A percentile compares a stretch with the other conserved stretches of the same genome.
Evolutionary conservation across 179 eudicot genomes (phyloP).

Genomic region (Pouteria campechiana): DNA sequence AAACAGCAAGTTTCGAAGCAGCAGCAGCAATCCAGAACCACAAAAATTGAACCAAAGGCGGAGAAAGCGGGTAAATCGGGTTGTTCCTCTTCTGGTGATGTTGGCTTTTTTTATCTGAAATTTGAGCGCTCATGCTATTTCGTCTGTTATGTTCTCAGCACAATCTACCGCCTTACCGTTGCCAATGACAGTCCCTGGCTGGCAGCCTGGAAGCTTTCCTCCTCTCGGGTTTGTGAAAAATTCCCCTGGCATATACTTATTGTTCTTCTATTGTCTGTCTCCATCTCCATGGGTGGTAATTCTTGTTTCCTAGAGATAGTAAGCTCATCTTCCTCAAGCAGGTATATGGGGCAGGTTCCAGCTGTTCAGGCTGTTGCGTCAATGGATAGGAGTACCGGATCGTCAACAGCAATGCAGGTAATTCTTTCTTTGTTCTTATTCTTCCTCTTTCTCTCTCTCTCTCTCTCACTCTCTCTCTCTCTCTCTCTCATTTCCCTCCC

Average conservation of each 20-base stretch:
- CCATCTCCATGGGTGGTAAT: neutral
- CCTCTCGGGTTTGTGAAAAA: conserved; percentile 76
- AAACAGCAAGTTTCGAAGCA: conserved; percentile 25
- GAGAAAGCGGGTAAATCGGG: conserved; percentile 47
- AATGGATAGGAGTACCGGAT: conserved; percentile 64
- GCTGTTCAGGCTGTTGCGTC: conserved; percentile 95
- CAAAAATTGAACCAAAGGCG: conserved; percentile 18
- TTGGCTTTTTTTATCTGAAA: neutral
- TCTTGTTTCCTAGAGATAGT: neutral
- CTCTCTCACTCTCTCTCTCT: neutral
- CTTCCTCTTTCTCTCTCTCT: neutral
- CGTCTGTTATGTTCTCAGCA: conserved; percentile 19
- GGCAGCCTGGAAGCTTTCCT: conserved; percentile 89
- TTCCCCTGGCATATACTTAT: neutral
- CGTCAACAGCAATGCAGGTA: conserved; percentile 77
- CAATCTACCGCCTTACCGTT: conserved; percentile 59
- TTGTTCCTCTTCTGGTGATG: neutral
- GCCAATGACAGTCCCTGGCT: conserved; percentile 72
- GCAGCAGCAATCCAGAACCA: conserved; percentile 16
- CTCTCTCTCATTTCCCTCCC: too few species aligned
- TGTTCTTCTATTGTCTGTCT: neutral
- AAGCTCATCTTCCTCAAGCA: conserved; percentile 21
- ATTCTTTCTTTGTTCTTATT: neutral
- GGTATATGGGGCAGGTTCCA: conserved; percentile 92
- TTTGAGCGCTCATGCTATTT: neutral